Conservation (phyloP, 2,329 filamentous ascomycete genomes). For the Colletotrichum siamense region DNA sequence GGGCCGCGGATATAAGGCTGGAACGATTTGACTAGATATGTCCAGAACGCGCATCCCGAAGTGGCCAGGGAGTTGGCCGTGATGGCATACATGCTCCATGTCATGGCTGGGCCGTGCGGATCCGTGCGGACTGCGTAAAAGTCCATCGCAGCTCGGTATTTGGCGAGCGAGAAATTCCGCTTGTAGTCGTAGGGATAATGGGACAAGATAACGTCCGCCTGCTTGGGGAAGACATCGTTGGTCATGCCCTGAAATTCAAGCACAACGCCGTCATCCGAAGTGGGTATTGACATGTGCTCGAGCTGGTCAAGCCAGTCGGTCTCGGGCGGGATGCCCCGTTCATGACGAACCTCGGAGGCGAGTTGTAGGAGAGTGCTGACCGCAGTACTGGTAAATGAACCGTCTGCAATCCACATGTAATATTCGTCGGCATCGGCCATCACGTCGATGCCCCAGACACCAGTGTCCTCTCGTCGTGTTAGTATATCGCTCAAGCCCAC, state of each 20-base stretch:
- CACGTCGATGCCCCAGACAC: slow-evolving; percentile 22
- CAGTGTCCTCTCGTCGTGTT: slow-evolving; percentile 14
- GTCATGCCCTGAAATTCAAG: slow-evolving; percentile 72
- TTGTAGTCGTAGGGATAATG: slow-evolving; percentile 69
- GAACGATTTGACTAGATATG: slow-evolving; percentile 68
- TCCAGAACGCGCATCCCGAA: slow-evolving; percentile 72
- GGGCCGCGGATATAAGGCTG: slow-evolving; percentile 69
- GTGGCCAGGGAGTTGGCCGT: slow-evolving; percentile 70
- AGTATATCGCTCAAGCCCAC: slow-evolving; percentile 15
- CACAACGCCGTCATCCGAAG: slow-evolving; percentile 49
- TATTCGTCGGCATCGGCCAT: slow-evolving; percentile 26
- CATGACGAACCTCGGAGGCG: not conserved
- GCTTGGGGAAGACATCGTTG: slow-evolving; percentile 68
- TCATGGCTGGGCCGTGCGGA: slow-evolving; percentile 74
- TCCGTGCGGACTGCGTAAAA: slow-evolving; percentile 35
- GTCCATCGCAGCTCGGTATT: slow-evolving; percentile 34
- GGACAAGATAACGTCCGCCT: slow-evolving; percentile 71
- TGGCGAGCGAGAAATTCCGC: slow-evolving; percentile 32
- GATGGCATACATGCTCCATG: slow-evolving; percentile 72
- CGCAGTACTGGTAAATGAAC: not conserved
- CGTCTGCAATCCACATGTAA: slow-evolving; percentile 10
- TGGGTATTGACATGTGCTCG: slow-evolving; percentile 21
- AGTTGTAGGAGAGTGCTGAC: not conserved
- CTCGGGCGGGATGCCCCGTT: not conserved
- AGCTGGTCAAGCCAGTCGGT: not conserved